Evolutionary conservation across 805 yeast genomes (phyloP).

Genomic region (Kodamaea lidongshanica): DNA sequence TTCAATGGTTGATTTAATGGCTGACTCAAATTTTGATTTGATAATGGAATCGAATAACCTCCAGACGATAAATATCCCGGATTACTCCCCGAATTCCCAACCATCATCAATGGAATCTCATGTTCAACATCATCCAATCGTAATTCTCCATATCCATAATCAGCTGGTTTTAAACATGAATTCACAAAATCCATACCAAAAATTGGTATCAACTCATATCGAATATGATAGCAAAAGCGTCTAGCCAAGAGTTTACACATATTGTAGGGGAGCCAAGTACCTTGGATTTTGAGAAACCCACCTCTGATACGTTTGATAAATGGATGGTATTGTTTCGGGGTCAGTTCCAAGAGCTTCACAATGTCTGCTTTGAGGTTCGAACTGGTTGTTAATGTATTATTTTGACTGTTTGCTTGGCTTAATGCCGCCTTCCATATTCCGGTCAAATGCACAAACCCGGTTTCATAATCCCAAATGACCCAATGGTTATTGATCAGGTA

Average conservation of each 20-base stretch:
- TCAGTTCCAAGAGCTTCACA: conserved; percentile 58
- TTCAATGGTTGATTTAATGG: neutral
- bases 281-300: conserved; percentile 87
- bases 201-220: conserved; percentile 70
- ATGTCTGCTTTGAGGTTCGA: conserved; percentile 61
- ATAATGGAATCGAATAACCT: too few relatives aligned
- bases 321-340: conserved; percentile 55
- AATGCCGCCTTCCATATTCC: conserved; percentile 72
- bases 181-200: conserved; percentile 69
- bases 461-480: conserved; percentile 79
- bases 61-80: too few relatives aligned
- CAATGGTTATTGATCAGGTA: conserved; percentile 63
- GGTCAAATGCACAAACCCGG: conserved; percentile 83
- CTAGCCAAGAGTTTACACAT: conserved; percentile 63
- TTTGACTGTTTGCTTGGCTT: conserved; percentile 9
- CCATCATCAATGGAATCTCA: neutral
- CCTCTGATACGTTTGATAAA: conserved; percentile 75
- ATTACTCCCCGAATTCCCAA: too few relatives aligned
- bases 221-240: conserved; percentile 69
- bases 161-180: conserved; percentile 52
- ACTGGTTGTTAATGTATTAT: conserved; percentile 7
- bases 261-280: conserved; percentile 82
- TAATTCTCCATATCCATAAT: conserved; percentile 61
- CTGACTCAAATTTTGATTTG: too few relatives aligned
- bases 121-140: conserved; percentile 28